A percentile compares a stretch with the other conserved stretches of the same genome.
Conservation (phyloP, 306 rosid species). For the Quercus mongolica region DNA sequence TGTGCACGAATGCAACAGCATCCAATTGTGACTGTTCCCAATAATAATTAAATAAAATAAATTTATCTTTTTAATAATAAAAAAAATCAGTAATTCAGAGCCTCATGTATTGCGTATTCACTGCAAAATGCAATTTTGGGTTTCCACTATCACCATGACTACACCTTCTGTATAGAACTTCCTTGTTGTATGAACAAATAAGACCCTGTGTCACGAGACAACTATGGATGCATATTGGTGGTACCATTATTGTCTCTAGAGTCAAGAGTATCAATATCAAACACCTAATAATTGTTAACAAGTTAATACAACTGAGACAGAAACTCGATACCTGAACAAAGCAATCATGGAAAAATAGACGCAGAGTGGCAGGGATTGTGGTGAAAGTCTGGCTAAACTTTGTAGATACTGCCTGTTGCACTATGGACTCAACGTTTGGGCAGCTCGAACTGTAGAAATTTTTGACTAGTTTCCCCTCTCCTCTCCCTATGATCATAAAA, state of each 20-base stretch:
- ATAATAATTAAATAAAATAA: background rate
- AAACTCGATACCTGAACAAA: constrained; percentile 55
- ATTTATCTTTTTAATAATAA: no score
- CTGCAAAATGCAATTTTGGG: no score
- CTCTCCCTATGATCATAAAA: constrained; percentile 13
- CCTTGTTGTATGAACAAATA: background rate
- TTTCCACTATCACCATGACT: no score
- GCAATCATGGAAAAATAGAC: constrained; percentile 85
- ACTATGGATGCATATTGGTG: background rate
- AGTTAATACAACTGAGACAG: background rate
- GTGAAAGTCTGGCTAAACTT: constrained; percentile 48
- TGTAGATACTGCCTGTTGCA: constrained; percentile 54
- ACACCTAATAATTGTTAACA: background rate
- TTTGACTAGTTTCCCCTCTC: constrained; percentile 44
- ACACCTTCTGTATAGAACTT: background rate
- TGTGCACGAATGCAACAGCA: background rate
- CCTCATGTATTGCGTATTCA: no score
- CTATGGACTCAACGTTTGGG: constrained; percentile 64
- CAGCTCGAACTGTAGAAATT: constrained; percentile 59
- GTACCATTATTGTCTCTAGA: background rate
- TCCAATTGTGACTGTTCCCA: background rate
- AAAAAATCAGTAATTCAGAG: no score
- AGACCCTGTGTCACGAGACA: no score
- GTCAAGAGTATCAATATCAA: background rate
- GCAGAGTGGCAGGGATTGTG: constrained; percentile 70